phyloP scores from a whole-genome alignment of 1,139 yeast genomes.

The Barnettozyma hawaiiensis region DNA sequence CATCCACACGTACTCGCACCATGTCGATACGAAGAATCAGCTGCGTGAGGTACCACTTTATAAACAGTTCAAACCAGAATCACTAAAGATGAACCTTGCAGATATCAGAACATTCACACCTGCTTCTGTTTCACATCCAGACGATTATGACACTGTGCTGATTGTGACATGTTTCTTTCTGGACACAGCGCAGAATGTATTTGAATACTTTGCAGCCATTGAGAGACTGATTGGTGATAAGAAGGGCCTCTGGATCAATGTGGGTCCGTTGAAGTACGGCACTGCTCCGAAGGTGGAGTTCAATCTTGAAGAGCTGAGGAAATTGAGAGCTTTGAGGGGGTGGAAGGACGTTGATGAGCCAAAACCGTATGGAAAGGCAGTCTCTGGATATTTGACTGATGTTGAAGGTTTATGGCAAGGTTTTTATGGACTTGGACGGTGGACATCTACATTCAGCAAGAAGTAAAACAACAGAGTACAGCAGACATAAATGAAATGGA shows the following conservation, averaged over 20 bases:
- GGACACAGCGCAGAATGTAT: slow-evolving; percentile 81
- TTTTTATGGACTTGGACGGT: slow-evolving; percentile 51
- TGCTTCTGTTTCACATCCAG: slow-evolving; percentile 22
- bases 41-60: slow-evolving; percentile 40
- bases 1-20: slow-evolving; percentile 71
- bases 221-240: slow-evolving; percentile 39
- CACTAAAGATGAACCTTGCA: slow-evolving; percentile 48
- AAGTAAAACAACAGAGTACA: background rate
- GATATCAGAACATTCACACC: slow-evolving; percentile 56
- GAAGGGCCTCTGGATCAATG: slow-evolving; percentile 68
- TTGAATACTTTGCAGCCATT: slow-evolving; percentile 65
- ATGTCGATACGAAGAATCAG: slow-evolving; percentile 46
- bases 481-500: background rate
- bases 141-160: slow-evolving; percentile 42
- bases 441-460: slow-evolving; percentile 20
- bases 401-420: slow-evolving; percentile 69
- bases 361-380: slow-evolving; percentile 26
- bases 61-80: slow-evolving; percentile 37
- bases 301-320: slow-evolving; percentile 54
- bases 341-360: slow-evolving; percentile 51
- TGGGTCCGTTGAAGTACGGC: slow-evolving; percentile 86
- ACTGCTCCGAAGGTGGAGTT: slow-evolving; percentile 77
- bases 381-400: slow-evolving; percentile 58
- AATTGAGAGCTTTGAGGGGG: slow-evolving; percentile 49
- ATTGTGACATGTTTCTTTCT: slow-evolving; percentile 71